Percentiles rank a stretch among this genome's conserved stretches.
phyloP scores from a whole-genome alignment of 441 rosid species.

The Arabidopsis hybrid region DNA sequence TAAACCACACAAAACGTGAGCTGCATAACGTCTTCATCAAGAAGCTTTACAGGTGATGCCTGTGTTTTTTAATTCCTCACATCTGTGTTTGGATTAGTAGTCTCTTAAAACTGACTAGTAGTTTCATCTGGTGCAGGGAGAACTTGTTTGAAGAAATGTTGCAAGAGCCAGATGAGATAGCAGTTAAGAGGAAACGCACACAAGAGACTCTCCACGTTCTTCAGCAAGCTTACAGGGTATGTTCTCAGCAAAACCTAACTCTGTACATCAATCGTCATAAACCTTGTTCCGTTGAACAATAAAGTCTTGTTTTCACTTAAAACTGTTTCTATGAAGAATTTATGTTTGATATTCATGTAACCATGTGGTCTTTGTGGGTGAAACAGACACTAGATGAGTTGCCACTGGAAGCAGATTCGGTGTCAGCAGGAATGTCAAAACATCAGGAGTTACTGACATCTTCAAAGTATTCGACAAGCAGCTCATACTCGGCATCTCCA shows the following conservation, averaged over 20 bases:
- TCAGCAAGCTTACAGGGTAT: conserved; percentile 95
- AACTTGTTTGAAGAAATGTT: conserved; percentile 99
- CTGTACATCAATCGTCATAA: background rate
- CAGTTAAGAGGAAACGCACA: conserved; percentile 85
- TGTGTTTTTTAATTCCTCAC: background rate
- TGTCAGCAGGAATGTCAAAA: conserved; percentile 80
- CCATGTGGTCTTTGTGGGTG: conserved; percentile 19
- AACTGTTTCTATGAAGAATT: background rate
- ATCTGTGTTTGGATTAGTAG: conserved; percentile 13
- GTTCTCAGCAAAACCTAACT: conserved; percentile 42
- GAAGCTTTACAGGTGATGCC: conserved; percentile 52
- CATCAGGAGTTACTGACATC: conserved; percentile 78
- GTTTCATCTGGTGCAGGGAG: conserved; percentile 68
- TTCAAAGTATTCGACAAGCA: conserved; percentile 63
- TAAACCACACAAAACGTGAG: conserved; percentile 85
- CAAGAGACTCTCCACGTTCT: conserved; percentile 89
- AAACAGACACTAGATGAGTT: conserved; percentile 91
- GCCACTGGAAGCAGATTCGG: conserved; percentile 94
- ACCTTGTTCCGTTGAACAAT: too few relatives aligned
- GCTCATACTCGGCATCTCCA: conserved; percentile 44
- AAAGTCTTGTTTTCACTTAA: too few relatives aligned
- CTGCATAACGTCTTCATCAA: conserved; percentile 62
- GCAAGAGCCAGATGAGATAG: conserved; percentile 97
- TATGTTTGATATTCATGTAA: background rate
- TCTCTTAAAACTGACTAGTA: conserved; percentile 23